phyloP scores from a whole-genome alignment of 257 asterid species.

The Catharanthus roseus region DNA sequence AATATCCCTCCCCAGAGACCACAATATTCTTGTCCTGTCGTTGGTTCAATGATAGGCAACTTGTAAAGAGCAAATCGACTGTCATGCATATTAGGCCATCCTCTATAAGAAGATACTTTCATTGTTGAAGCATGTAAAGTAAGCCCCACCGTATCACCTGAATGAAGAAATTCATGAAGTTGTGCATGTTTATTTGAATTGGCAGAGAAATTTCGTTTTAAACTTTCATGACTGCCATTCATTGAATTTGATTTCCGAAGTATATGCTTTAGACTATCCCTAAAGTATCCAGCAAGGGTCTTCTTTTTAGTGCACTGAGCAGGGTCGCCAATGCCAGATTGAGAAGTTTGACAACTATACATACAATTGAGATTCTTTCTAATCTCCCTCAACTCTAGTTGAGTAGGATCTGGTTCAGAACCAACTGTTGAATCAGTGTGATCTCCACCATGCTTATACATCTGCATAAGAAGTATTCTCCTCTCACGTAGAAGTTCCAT shows the following conservation, averaged over 20 bases:
- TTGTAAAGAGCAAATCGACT: slow-evolving; percentile 77
- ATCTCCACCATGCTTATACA: slow-evolving; percentile 42
- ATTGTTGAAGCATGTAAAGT: slow-evolving; percentile 55
- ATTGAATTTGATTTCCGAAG: slow-evolving; percentile 60
- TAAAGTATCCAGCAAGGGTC: slow-evolving; percentile 54
- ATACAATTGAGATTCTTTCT: slow-evolving; percentile 43
- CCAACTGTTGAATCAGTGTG: slow-evolving; percentile 34
- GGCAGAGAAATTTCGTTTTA: slow-evolving; percentile 34
- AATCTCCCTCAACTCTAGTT: slow-evolving; percentile 46
- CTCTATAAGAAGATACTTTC: slow-evolving; percentile 64
- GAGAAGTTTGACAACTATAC: slow-evolving; percentile 31
- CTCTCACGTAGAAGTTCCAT: slow-evolving; percentile 45
- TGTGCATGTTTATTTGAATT: slow-evolving; percentile 49
- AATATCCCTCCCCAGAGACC: slow-evolving; percentile 93
- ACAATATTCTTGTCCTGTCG: slow-evolving; percentile 48
- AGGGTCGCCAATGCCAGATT: slow-evolving; percentile 31
- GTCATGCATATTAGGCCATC: slow-evolving; percentile 93
- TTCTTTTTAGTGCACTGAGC: slow-evolving; percentile 42
- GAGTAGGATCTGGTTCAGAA: slow-evolving; percentile 41
- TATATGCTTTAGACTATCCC: slow-evolving; percentile 58
- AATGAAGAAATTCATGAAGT: slow-evolving; percentile 62
- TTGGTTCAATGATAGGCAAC: slow-evolving; percentile 50
- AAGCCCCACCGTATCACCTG: slow-evolving; percentile 63
- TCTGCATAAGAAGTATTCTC: slow-evolving; percentile 59
- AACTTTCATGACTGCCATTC: slow-evolving; percentile 35